These are phyloP conservation scores for Trypanosoma rangeli DNA, from an alignment of 208 protist species.

Conservation along the genomic window DNA sequence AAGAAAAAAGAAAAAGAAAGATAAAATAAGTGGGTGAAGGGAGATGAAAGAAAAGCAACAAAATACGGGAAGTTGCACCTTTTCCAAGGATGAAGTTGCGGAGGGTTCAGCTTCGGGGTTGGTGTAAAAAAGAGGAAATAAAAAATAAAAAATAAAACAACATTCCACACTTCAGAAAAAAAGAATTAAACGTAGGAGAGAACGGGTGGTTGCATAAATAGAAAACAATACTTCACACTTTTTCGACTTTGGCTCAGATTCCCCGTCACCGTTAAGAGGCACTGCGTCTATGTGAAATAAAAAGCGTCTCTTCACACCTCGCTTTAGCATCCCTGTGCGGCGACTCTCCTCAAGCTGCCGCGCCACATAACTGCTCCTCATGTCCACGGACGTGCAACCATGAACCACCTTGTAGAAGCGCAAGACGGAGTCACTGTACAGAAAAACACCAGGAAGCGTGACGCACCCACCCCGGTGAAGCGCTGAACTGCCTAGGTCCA, in stretches of 20 bases:
- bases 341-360: conserved; percentile 73
- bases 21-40: conserved; percentile 14
- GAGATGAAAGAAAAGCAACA: not conserved
- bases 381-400: conserved; percentile 70
- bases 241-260: conserved; percentile 36
- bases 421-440: conserved; percentile 71
- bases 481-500: conserved; percentile 38
- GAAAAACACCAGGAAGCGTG: conserved; percentile 73
- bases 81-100: not conserved
- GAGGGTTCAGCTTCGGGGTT: not conserved
- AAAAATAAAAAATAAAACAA: conserved; percentile 5
- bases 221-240: conserved; percentile 63
- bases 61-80: not conserved
- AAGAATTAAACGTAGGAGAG: conserved; percentile 32
- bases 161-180: conserved; percentile 7
- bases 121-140: not conserved
- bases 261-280: conserved; percentile 68
- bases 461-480: conserved; percentile 59
- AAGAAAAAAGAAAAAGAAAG: conserved; percentile 15
- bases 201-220: conserved; percentile 60
- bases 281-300: conserved; percentile 85
- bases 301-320: conserved; percentile 57
- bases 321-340: conserved; percentile 53
- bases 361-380: conserved; percentile 86
- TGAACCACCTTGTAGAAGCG: conserved; percentile 83